phyloP scores from a whole-genome alignment of 306 rosid genomes.

The Begonia fuchsioides region DNA sequence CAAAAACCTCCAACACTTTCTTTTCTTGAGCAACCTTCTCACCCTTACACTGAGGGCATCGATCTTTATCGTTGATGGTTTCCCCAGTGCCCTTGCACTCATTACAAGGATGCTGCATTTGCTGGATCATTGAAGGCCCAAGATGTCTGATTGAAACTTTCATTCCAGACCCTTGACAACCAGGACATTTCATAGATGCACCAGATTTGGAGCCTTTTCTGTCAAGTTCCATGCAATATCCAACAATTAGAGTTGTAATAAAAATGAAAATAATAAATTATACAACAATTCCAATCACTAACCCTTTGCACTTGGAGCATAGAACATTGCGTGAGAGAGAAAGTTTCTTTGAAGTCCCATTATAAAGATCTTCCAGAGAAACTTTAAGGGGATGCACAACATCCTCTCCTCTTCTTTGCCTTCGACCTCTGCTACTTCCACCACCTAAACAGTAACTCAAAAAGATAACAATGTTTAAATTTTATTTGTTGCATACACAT shows the following conservation, averaged over 20 bases:
- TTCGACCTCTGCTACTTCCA: conserved; percentile 14
- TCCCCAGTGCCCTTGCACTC: conserved; percentile 60
- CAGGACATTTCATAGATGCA: conserved; percentile 40
- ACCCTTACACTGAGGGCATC: conserved; percentile 80
- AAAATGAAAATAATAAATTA: background rate
- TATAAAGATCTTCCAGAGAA: conserved; percentile 68
- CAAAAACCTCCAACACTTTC: conserved; percentile 78
- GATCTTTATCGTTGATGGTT: conserved; percentile 47
- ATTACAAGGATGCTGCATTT: conserved; percentile 58
- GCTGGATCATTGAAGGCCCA: conserved; percentile 61
- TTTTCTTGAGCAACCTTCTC: conserved; percentile 91
- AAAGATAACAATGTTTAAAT: background rate
- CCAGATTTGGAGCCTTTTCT: conserved; percentile 79
- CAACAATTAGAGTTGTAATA: background rate
- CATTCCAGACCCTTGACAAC: conserved; percentile 69
- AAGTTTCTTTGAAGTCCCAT: conserved; percentile 57
- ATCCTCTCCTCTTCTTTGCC: conserved; percentile 68
- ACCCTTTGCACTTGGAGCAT: conserved; percentile 68
- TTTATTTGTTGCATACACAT: background rate
- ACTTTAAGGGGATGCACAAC: conserved; percentile 54
- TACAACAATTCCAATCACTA: background rate
- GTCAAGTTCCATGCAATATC: conserved; percentile 1
- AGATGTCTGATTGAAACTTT: conserved; percentile 43
- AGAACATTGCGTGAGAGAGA: conserved; percentile 46
- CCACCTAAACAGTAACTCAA: background rate